These are phyloP conservation scores for Dictyostelium intermedium DNA, from an alignment of 78 protist genomes.

Conservation along the genomic window DNA sequence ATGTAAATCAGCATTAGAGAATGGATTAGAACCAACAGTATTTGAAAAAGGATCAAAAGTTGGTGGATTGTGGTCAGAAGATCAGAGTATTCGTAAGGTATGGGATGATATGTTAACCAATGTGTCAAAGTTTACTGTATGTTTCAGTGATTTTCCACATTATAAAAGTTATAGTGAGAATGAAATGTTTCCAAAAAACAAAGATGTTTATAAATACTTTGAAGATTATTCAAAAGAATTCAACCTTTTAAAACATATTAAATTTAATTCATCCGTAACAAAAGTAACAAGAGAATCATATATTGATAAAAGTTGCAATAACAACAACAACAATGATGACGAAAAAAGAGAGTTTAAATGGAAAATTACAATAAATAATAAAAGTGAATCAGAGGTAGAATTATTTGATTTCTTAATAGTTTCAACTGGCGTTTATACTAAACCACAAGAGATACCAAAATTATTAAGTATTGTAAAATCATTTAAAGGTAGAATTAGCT, in stretches of 20 bases:
- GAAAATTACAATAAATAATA: neutral
- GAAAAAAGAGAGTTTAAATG: neutral
- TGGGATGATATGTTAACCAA: neutral
- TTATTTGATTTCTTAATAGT: neutral
- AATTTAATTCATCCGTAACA: neutral
- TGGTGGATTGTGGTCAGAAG: neutral
- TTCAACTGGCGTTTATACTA: neutral
- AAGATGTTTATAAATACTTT: neutral
- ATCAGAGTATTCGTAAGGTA: neutral
- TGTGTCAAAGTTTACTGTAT: neutral
- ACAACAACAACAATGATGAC: neutral
- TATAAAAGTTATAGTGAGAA: neutral
- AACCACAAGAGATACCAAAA: neutral
- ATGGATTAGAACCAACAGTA: conserved; percentile 10
- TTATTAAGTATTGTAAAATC: neutral
- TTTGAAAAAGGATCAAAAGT: neutral
- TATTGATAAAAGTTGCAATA: neutral
- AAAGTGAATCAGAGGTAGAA: neutral
- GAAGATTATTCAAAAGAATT: neutral
- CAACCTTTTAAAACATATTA: neutral
- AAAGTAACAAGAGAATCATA: neutral
- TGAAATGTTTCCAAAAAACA: neutral
- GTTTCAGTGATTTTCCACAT: neutral
- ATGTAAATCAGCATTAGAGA: neutral
- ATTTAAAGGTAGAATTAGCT: neutral